Conservation (phyloP, 805 yeast species). For the Pichia insulana region DNA sequence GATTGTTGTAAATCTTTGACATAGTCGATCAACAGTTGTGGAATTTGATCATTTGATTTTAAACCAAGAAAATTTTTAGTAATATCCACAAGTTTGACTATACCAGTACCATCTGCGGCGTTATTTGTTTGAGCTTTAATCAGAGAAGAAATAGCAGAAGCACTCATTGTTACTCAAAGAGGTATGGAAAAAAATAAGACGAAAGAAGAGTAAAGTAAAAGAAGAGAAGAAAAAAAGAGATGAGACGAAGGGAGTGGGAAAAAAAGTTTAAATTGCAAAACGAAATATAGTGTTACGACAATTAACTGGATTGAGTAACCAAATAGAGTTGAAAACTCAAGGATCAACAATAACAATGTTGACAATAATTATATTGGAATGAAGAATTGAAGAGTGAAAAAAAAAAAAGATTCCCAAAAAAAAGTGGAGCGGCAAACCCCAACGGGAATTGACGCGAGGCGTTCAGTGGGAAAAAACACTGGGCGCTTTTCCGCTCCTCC, state of each 20-base stretch:
- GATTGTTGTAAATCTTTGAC: slow-evolving; percentile 36
- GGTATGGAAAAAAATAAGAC: neutral
- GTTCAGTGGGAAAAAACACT: neutral
- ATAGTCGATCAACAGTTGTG: slow-evolving; percentile 30
- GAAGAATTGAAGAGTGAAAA: neutral
- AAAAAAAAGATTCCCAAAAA: neutral
- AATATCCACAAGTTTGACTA: slow-evolving; percentile 26
- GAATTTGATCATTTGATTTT: slow-evolving; percentile 25
- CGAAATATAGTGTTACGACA: no score
- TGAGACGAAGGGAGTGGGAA: neutral
- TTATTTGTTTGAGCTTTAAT: slow-evolving; percentile 26
- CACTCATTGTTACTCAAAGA: slow-evolving; percentile 7
- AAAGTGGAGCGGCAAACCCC: neutral
- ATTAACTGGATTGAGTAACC: no score
- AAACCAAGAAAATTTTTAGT: slow-evolving; percentile 23
- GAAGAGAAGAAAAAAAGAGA: neutral
- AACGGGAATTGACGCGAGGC: no score
- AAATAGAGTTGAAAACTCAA: no score
- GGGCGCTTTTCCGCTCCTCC: neutral
- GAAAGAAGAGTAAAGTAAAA: neutral
- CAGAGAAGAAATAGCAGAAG: slow-evolving; percentile 14
- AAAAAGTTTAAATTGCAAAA: neutral
- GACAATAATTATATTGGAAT: no score
- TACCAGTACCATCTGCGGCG: slow-evolving; percentile 46
- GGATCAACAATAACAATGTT: no score